Percentiles rank a stretch among this genome's conserved stretches.
These are phyloP conservation scores for Beauveria brongniartii DNA, from an alignment of 2,329 filamentous ascomycete species.

Conservation along the genomic window DNA sequence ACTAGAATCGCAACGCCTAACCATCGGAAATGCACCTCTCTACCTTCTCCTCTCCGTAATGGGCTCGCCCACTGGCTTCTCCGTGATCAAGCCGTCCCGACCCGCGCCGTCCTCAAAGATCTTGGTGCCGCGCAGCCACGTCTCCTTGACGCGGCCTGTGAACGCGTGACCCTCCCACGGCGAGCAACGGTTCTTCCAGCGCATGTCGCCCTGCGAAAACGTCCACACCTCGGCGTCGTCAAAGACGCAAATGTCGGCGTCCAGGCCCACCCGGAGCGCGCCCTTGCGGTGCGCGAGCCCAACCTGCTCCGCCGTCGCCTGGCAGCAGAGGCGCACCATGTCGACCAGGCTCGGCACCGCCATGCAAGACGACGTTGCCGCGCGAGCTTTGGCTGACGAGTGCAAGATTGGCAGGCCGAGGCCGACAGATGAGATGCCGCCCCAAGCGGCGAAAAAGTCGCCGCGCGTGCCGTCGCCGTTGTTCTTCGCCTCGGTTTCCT, in stretches of 20 bases:
- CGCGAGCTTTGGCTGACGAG: slow-evolving; percentile 61
- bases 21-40: neutral
- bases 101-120: slow-evolving; percentile 61
- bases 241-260: slow-evolving; percentile 88
- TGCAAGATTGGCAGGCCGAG: slow-evolving; percentile 86
- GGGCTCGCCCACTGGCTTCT: slow-evolving; percentile 39
- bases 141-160: slow-evolving; percentile 71
- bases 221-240: slow-evolving; percentile 76
- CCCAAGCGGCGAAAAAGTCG: slow-evolving; percentile 95
- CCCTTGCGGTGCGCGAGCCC: slow-evolving; percentile 77
- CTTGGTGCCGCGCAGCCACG: slow-evolving; percentile 70
- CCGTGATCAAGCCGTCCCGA: slow-evolving; percentile 42
- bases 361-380: slow-evolving; percentile 29
- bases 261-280: slow-evolving; percentile 67
- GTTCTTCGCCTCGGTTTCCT: slow-evolving; percentile 23
- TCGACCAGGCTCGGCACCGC: slow-evolving; percentile 55
- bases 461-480: slow-evolving; percentile 34
- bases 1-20: neutral
- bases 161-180: slow-evolving; percentile 80
- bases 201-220: slow-evolving; percentile 69
- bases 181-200: slow-evolving; percentile 88
- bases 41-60: slow-evolving; percentile 53
- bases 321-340: slow-evolving; percentile 76
- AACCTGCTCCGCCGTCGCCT: slow-evolving; percentile 81
- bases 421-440: slow-evolving; percentile 89